A percentile compares a stretch with the other conserved stretches of the same genome.
phyloP scores from a whole-genome alignment of 495 filamentous ascomycete genomes.

The Penicillium alfredii region DNA sequence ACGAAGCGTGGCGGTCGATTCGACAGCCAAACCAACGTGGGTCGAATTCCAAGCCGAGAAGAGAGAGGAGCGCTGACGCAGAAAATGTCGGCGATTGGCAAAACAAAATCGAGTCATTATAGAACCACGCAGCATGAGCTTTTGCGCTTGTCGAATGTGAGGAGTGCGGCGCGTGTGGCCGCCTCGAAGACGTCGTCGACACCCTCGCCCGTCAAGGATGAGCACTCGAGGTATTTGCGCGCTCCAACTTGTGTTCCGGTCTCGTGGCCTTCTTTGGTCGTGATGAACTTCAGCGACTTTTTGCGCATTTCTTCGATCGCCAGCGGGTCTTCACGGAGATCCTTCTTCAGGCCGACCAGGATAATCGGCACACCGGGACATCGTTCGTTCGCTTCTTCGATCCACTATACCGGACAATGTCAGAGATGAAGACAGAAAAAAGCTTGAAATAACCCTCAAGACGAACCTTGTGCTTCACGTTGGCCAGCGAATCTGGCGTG shows the following conservation, averaged over 20 bases:
- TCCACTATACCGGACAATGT: constrained; percentile 60
- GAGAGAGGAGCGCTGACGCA: constrained; percentile 24
- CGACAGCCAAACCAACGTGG: constrained; percentile 11
- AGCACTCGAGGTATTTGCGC: constrained; percentile 95
- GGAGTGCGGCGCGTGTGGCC: constrained; percentile 87
- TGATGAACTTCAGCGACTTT: constrained; percentile 81
- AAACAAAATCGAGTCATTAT: constrained; percentile 44
- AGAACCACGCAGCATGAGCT: constrained; percentile 83
- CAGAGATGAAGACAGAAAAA: constrained; percentile 2
- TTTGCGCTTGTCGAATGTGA: constrained; percentile 86
- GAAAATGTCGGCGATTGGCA: constrained; percentile 21
- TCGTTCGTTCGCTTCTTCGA: constrained; percentile 90
- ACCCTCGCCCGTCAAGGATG: constrained; percentile 91
- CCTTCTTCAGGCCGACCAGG: constrained; percentile 95
- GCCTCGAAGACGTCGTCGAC: constrained; percentile 99
- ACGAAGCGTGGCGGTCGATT: constrained; percentile 15
- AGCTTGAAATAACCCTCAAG: too few species aligned
- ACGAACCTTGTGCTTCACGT: constrained; percentile 92
- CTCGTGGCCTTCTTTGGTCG: constrained; percentile 69
- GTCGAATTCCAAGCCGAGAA: constrained; percentile 20
- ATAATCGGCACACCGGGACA: constrained; percentile 94
- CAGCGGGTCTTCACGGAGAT: constrained; percentile 88
- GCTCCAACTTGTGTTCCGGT: constrained; percentile 82
- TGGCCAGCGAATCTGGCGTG: constrained; percentile 93
- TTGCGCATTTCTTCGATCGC: constrained; percentile 97